Percentiles rank a stretch among this genome's conserved stretches.
Evolutionary conservation across 2,329 filamentous ascomycete species (phyloP).

Genomic region (Plenodomus tracheiphilus): DNA sequence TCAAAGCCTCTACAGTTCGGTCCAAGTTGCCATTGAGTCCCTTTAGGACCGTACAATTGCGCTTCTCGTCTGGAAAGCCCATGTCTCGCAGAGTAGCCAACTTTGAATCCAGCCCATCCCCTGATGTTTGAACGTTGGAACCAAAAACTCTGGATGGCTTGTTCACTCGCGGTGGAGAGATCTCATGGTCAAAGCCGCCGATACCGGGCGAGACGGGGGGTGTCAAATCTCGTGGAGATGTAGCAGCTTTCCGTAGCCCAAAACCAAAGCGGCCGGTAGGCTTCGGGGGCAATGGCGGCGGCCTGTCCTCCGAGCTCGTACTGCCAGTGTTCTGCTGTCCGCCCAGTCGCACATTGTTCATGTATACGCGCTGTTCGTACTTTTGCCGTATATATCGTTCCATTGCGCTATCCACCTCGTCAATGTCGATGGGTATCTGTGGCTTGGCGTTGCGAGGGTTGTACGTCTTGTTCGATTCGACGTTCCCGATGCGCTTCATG

Average conservation of each 20-base stretch:
- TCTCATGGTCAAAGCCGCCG: slow-evolving; percentile 35
- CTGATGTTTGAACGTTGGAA: slow-evolving; percentile 60
- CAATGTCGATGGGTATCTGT: slow-evolving; percentile 83
- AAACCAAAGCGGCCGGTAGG: slow-evolving; percentile 64
- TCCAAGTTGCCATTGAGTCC: slow-evolving; percentile 84
- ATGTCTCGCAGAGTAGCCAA: slow-evolving; percentile 79
- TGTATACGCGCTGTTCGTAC: slow-evolving; percentile 70
- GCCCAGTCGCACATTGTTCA: slow-evolving; percentile 41
- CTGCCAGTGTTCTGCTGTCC: slow-evolving; percentile 61
- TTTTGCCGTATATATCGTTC: slow-evolving; percentile 94
- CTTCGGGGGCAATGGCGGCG: slow-evolving; percentile 63
- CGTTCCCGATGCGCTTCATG: slow-evolving; percentile 92
- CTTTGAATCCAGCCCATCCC: slow-evolving; percentile 73
- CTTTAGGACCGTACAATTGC: slow-evolving; percentile 80
- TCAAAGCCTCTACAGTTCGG: slow-evolving; percentile 79
- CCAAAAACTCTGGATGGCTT: slow-evolving; percentile 71
- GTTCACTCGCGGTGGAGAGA: slow-evolving; percentile 53
- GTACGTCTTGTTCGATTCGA: slow-evolving; percentile 81
- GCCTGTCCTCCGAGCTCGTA: slow-evolving; percentile 59
- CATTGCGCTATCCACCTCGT: slow-evolving; percentile 93
- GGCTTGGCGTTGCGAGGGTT: slow-evolving; percentile 84
- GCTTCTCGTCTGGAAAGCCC: slow-evolving; percentile 84
- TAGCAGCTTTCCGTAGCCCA: slow-evolving; percentile 69
- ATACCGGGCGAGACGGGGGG: slow-evolving; percentile 40
- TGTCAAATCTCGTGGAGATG: slow-evolving; percentile 65